These are phyloP conservation scores for Ascobolus immersus DNA, from an alignment of 495 filamentous ascomycete genomes.

Conservation along the genomic window DNA sequence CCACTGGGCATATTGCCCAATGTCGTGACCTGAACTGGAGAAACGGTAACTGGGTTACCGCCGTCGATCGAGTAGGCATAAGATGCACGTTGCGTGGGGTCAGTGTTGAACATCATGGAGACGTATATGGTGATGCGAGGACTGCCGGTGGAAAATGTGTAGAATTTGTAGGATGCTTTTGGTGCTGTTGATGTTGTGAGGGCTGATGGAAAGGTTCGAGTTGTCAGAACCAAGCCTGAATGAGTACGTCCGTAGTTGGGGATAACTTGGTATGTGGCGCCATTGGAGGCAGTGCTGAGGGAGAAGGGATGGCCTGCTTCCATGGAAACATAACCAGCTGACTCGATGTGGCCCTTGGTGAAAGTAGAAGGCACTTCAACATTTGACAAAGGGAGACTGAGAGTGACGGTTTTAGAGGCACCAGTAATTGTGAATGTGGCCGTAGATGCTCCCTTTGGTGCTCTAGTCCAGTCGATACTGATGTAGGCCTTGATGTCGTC, in stretches of 20 bases:
- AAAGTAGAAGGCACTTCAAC: constrained; percentile 18
- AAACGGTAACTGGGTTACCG: constrained; percentile 11
- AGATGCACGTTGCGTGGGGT: constrained; percentile 17
- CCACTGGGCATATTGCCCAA: constrained; percentile 14
- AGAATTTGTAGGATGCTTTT: constrained; percentile 3
- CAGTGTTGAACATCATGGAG: constrained; percentile 19
- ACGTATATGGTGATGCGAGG: constrained; percentile 20
- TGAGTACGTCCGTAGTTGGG: constrained; percentile 18
- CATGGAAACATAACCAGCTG: constrained; percentile 18
- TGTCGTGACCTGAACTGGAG: constrained; percentile 14
- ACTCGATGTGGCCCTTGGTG: constrained; percentile 20
- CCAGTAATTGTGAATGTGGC: constrained; percentile 16
- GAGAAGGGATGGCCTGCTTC: constrained; percentile 17
- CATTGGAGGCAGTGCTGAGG: constrained; percentile 10
- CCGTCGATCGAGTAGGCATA: constrained; percentile 21
- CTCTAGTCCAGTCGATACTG: constrained; percentile 18
- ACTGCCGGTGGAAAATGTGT: constrained; percentile 18
- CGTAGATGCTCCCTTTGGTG: constrained; percentile 13
- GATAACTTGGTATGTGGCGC: constrained; percentile 14
- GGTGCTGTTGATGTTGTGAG: too few species aligned
- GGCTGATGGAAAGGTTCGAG: constrained; percentile 5
- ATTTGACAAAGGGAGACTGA: constrained; percentile 12
- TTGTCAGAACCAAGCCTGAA: constrained; percentile 16
- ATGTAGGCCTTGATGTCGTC: constrained; percentile 18
- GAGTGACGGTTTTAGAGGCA: constrained; percentile 22